Conservation (phyloP, 2,329 filamentous ascomycete genomes). For the Metarhizium sp. region DNA sequence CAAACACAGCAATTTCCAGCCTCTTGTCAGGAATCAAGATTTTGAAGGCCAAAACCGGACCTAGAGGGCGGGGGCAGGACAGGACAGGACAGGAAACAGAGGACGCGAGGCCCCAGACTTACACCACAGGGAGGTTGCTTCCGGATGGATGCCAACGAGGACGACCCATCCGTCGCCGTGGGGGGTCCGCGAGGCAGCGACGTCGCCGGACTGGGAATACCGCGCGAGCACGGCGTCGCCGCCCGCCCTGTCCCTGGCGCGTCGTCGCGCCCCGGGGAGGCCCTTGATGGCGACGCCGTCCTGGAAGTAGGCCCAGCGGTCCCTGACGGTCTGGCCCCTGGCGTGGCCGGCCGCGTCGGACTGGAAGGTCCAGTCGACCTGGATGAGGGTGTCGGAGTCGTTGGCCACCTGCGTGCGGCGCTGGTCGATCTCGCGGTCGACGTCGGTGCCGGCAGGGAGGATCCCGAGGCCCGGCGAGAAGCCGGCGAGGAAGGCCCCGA, state of each 20-base stretch:
- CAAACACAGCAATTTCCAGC: too few relatives aligned
- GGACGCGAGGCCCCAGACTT: conserved; percentile 3
- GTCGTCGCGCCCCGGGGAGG: background rate
- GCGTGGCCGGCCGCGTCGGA: background rate
- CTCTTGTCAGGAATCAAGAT: too few relatives aligned
- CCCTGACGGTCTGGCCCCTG: conserved; percentile 7
- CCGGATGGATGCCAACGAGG: conserved; percentile 16
- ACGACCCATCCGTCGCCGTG: conserved; percentile 16
- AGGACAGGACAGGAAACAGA: too few relatives aligned
- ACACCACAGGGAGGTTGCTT: conserved; percentile 16
- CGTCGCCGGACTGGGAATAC: conserved; percentile 14
- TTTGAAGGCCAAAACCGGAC: too few relatives aligned
- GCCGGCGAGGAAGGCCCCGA: conserved; percentile 18
- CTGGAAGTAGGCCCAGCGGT: conserved; percentile 17
- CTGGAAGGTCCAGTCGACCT: conserved; percentile 15
- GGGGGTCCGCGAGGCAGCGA: conserved; percentile 14
- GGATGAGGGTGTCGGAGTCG: conserved; percentile 12
- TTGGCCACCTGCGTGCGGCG: conserved; percentile 10
- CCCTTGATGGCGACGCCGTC: conserved; percentile 14
- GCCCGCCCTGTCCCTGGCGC: background rate
- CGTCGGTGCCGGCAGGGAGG: conserved; percentile 8
- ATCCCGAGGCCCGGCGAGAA: conserved; percentile 12
- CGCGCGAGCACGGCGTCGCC: conserved; percentile 9
- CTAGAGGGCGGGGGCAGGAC: too few relatives aligned
- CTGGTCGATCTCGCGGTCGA: conserved; percentile 6